A percentile compares a stretch with the other conserved stretches of the same genome.
Conservation (phyloP, 139 green algal genomes). For the Chlamydomonas applanata region DNA sequence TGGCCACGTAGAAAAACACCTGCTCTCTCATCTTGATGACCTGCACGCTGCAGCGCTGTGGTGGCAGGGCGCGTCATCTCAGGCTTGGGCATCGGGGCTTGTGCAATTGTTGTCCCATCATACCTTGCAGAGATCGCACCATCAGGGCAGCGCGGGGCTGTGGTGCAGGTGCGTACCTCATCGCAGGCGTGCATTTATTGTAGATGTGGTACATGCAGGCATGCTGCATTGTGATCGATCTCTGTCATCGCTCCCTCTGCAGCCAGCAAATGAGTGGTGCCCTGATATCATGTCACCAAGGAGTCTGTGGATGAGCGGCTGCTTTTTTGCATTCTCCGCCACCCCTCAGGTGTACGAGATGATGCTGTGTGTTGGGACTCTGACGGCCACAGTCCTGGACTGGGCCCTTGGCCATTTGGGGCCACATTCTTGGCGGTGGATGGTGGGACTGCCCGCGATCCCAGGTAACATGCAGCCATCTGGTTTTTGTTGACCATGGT, state of each 20-base stretch:
- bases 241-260: too few relatives aligned
- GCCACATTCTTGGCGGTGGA: slow-evolving; percentile 35
- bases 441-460: slow-evolving; percentile 19
- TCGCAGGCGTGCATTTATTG: too few relatives aligned
- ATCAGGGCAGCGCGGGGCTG: slow-evolving; percentile 42
- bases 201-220: slow-evolving; percentile 52
- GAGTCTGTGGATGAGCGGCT: too few relatives aligned
- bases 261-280: too few relatives aligned
- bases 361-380: slow-evolving; percentile 78
- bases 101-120: slow-evolving; percentile 72
- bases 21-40: neutral
- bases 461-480: neutral
- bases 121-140: slow-evolving; percentile 86
- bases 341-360: slow-evolving; percentile 31
- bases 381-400: slow-evolving; percentile 61
- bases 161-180: slow-evolving; percentile 52
- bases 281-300: too few relatives aligned
- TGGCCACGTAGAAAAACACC: neutral
- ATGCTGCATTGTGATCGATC: too few relatives aligned
- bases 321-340: too few relatives aligned
- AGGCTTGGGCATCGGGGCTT: slow-evolving; percentile 77
- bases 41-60: slow-evolving; percentile 55
- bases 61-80: slow-evolving; percentile 65
- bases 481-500: too few relatives aligned
- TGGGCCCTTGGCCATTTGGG: slow-evolving; percentile 44